A percentile compares a stretch with the other conserved stretches of the same genome.
These are phyloP conservation scores for Hygrocybe punicea DNA, from an alignment of 768 basidiomycete genomes.

Conservation along the genomic window DNA sequence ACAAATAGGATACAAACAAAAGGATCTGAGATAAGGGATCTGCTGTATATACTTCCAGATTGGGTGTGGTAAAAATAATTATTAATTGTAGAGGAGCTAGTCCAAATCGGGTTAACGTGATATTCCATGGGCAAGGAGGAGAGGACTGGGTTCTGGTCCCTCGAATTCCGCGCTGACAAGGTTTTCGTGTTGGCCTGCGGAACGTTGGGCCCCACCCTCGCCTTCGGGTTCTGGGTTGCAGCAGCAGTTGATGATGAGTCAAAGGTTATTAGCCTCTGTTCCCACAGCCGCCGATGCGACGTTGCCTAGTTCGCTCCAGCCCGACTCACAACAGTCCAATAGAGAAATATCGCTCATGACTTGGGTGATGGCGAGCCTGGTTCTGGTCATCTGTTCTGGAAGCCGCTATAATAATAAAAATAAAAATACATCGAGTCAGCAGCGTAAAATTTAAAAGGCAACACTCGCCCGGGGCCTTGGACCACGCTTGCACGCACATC, in stretches of 20 bases:
- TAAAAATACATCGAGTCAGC: slow-evolving; percentile 7
- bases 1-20: neutral
- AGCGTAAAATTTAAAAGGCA: too few species aligned
- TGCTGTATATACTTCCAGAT: neutral
- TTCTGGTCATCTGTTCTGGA: slow-evolving; percentile 36
- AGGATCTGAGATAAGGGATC: neutral
- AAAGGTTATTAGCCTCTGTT: neutral
- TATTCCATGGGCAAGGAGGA: neutral
- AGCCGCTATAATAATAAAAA: slow-evolving; percentile 34
- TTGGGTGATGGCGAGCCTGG: slow-evolving; percentile 44
- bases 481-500: slow-evolving; percentile 29
- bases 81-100: neutral
- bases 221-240: neutral
- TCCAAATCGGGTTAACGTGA: neutral
- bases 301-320: slow-evolving; percentile 36
- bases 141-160: neutral
- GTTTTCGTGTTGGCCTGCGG: neutral
- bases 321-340: slow-evolving; percentile 48
- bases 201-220: neutral
- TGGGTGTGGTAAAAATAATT: neutral
- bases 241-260: neutral
- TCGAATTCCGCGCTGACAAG: too few species aligned
- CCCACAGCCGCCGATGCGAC: neutral
- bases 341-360: slow-evolving; percentile 51
- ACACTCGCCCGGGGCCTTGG: neutral